phyloP scores from a whole-genome alignment of 2,329 filamentous ascomycete species.

The Emydomyces testavorans region DNA sequence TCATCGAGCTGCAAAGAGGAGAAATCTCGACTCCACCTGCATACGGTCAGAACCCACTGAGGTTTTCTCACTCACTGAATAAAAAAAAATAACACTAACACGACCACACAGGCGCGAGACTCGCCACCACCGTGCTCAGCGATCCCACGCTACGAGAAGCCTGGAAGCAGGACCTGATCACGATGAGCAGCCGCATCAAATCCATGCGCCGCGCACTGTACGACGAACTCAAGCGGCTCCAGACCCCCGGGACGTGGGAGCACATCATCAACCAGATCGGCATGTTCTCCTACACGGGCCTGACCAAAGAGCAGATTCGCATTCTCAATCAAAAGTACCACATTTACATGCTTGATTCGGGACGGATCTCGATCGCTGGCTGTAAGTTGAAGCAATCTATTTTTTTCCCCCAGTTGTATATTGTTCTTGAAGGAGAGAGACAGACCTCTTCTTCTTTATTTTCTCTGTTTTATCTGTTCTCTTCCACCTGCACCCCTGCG shows the following conservation, averaged over 20 bases:
- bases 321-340: constrained; percentile 19
- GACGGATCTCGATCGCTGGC: constrained; percentile 21
- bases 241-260: constrained; percentile 88
- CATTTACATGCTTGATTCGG: constrained; percentile 22
- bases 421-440: background rate
- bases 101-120: constrained; percentile 14
- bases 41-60: constrained; percentile 48
- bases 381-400: constrained; percentile 15
- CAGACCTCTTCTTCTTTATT: constrained; percentile 4
- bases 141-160: constrained; percentile 64
- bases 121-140: constrained; percentile 50
- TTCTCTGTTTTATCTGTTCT: background rate
- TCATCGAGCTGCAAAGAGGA: constrained; percentile 78
- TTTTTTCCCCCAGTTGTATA: background rate
- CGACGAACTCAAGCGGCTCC: constrained; percentile 66
- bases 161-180: constrained; percentile 80
- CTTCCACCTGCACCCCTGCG: background rate
- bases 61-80: background rate
- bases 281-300: constrained; percentile 25
- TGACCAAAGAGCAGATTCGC: constrained; percentile 19
- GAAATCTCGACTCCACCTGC: constrained; percentile 88
- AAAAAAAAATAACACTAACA: background rate
- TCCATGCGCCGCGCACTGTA: constrained; percentile 73
- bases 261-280: constrained; percentile 78
- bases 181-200: constrained; percentile 91